Base-by-base conservation (phyloP, 441 rosid genomes). In the Oxalis stricta region DNA sequence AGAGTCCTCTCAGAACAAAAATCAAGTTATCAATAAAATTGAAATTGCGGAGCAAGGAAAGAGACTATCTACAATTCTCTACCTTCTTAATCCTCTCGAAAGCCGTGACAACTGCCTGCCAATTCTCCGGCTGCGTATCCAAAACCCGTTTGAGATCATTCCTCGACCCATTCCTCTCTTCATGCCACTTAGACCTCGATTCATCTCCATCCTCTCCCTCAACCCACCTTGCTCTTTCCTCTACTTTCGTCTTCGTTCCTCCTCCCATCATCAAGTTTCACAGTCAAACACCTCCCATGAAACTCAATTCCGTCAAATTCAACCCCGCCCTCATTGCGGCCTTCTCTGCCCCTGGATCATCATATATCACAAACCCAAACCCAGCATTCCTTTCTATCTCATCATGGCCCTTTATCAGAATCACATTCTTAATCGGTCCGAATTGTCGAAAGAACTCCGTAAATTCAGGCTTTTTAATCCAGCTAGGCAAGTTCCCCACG, bases 291-390 rank as follows among this genome's bases (percentile, higher is more conserved):
- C 61, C 93, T 83, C 3, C 98, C 96, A 44, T 78, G 96, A 55
- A 78, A 83, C 69, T 91, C 96, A 20, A 83, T 60, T 11, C 98
- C 96, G 13, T 91, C 98, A 21, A 85, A 83, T 31, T 80, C 96
- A 33, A 76, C 91, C 10, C 91, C 10, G 96, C 98, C 37, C 81
- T 77, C 72, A 66, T 21, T 0, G 96, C 94, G 15, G 87, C 69
- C 36, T 65, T 75, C 59, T 66, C 87, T 0, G 82, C 66, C 3
- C 51, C 46, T 3, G 55, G 49, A 9, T 78, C 77, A 0, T 61
- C 72, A 20, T 76, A 91, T 7, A 91, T 80, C 14, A 89, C 55
- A 38, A 89, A 89, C 29, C 94, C 95, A n/a, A 84, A 89, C 2
- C 95, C 97, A 0, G 77, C 77, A 71, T 89, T 89, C 42, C 77